Conservation (phyloP, 192 early-diverging fungal species). For the Coemansia sp. region DNA sequence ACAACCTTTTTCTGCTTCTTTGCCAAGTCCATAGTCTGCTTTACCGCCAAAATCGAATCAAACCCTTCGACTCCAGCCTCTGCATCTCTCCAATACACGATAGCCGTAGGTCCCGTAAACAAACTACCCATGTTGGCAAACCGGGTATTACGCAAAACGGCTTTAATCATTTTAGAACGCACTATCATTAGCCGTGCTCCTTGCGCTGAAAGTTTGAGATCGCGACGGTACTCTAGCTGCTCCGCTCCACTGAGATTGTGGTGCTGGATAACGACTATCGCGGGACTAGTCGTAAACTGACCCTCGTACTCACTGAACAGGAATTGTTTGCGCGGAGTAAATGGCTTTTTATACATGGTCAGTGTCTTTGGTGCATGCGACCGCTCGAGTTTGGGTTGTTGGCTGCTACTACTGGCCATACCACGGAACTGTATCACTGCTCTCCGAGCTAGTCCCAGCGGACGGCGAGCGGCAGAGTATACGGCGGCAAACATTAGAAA, state of each 20-base stretch:
- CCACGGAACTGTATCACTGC: constrained; percentile 9
- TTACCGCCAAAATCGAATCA: constrained; percentile 21
- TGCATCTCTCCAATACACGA: constrained; percentile 34
- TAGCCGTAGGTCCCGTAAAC: constrained; percentile 53
- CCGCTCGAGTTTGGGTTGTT: constrained; percentile 32
- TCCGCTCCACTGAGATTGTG: constrained; percentile 53
- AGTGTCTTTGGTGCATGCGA: constrained; percentile 38
- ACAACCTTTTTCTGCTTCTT: constrained; percentile 42
- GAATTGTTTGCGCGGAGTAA: constrained; percentile 54
- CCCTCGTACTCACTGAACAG: constrained; percentile 53
- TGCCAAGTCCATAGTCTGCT: constrained; percentile 32
- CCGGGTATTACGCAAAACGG: constrained; percentile 49
- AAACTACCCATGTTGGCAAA: constrained; percentile 38
- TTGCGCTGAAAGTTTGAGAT: constrained; percentile 30
- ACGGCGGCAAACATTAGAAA: constrained; percentile 10
- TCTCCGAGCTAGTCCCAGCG: constrained; percentile 1
- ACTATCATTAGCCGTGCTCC: constrained; percentile 47
- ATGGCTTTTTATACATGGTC: constrained; percentile 58
- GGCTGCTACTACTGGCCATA: constrained; percentile 12
- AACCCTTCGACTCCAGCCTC: background rate
- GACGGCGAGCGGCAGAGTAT: constrained; percentile 5
- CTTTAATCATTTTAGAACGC: constrained; percentile 47
- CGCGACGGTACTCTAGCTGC: constrained; percentile 30
- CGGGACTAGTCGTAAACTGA: constrained; percentile 31
- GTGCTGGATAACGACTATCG: constrained; percentile 46